Evolutionary conservation across 495 filamentous ascomycete genomes (phyloP), one percentile per base, ranked within the genome.

Genomic region (Hyaloscypha hepaticicola): DNA sequence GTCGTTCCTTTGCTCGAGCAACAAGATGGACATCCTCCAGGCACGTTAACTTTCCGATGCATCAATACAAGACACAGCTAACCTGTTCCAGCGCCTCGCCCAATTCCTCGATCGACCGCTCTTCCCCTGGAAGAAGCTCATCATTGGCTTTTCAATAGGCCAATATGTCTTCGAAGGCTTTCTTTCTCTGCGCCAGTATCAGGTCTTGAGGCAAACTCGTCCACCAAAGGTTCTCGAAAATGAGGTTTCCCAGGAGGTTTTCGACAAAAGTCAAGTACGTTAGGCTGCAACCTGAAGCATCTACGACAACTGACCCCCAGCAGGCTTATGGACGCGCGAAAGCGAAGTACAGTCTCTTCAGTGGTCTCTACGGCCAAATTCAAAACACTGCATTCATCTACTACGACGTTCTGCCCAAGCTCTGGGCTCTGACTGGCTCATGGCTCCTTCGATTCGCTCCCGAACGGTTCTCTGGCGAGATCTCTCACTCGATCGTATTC

Each of bases 51-150:
- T 27, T 5, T 55, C 38, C 11, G 25, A 48, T 9, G 51, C 3
- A 29, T 19, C 34, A 48, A 16, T 31, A 25, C 48, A 19, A 58
- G 8, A 59, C 25, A 22, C 21, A 33, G 27, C 68, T 70, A 66
- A 72, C 45, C 25, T 58, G 7, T 48, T 61, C 4, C 74, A 97
- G 94, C 88, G 91, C 80, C 86, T 98, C 63, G 90, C 92, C 69
- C 83, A 85, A 76, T 85, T 88, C 73, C 87, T 98, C 55, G 96
- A 99, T 81, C 87, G 90, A 69, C 94, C 95, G 59, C 79, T 88
- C 68, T 95, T 98, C 79, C 94, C 96, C 59, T 99, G 95, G 95
- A 99, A 98, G 87, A 87, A 84, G 72, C 86, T 99, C 64, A 91
- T 99, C 70, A 85, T 97, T 61, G 90, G 92, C 60, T 98, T 99